Percentiles rank a stretch among this genome's conserved stretches.
Evolutionary conservation across 2,329 filamentous ascomycete species (phyloP).

Genomic region (Samsoniella hepiali): DNA sequence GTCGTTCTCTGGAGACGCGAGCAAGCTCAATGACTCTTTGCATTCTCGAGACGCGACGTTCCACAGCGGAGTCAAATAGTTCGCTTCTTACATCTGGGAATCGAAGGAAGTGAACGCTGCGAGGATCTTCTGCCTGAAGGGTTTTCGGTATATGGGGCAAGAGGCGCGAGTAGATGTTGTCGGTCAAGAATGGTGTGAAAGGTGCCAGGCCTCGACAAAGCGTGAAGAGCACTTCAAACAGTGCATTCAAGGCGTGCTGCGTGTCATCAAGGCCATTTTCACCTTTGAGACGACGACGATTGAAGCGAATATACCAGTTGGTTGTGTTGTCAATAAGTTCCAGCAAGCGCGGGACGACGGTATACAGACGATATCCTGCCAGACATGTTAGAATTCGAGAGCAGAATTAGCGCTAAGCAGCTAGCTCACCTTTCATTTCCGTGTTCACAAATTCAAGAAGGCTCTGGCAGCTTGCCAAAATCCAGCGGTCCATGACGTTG

Average conservation of each 20-base stretch:
- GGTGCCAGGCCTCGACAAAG: slow-evolving; percentile 84
- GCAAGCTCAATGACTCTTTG: slow-evolving; percentile 92
- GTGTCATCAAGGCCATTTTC: slow-evolving; percentile 85
- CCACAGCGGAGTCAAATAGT: slow-evolving; percentile 80
- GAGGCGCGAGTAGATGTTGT: slow-evolving; percentile 86
- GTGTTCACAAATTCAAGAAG: slow-evolving; percentile 86
- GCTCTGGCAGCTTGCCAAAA: slow-evolving; percentile 87
- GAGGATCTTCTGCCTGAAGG: slow-evolving; percentile 65
- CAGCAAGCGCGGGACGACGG: slow-evolving; percentile 81
- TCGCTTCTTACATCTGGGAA: slow-evolving; percentile 88
- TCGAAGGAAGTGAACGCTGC: slow-evolving; percentile 87
- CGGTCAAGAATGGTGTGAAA: slow-evolving; percentile 93
- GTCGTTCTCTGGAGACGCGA: slow-evolving; percentile 79
- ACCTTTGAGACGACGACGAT: slow-evolving; percentile 85
- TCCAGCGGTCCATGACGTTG: slow-evolving; percentile 97
- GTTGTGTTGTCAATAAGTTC: slow-evolving; percentile 88
- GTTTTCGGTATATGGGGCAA: slow-evolving; percentile 76
- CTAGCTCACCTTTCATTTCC: slow-evolving; percentile 73
- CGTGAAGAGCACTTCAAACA: slow-evolving; percentile 91
- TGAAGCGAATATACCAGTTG: slow-evolving; percentile 99
- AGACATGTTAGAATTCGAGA: not conserved
- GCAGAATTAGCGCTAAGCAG: not conserved
- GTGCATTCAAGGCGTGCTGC: slow-evolving; percentile 82
- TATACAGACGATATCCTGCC: slow-evolving; percentile 73
- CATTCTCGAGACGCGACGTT: slow-evolving; percentile 86